phyloP scores from a whole-genome alignment of 306 rosid genomes.

The Quercus bicolor region DNA sequence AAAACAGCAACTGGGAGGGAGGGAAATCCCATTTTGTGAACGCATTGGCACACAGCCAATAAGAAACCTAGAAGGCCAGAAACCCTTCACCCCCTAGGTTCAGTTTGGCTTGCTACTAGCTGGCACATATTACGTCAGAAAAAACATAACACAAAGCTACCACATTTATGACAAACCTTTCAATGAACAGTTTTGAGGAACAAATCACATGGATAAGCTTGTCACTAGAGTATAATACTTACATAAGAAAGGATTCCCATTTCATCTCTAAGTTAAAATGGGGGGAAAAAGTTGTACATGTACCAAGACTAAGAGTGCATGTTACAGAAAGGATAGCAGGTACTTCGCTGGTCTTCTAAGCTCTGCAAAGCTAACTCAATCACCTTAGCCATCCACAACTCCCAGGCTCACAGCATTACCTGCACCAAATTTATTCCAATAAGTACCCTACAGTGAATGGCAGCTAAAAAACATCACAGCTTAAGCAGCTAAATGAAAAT shows the following conservation, averaged over 20 bases:
- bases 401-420: conserved; percentile 1
- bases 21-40: background rate
- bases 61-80: background rate
- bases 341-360: background rate
- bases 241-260: background rate
- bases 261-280: background rate
- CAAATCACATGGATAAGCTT: background rate
- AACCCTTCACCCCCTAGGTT: no score
- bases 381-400: background rate
- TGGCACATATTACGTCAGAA: no score
- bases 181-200: background rate
- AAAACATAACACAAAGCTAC: background rate
- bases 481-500: conserved; percentile 1
- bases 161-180: background rate
- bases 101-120: no score
- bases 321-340: background rate
- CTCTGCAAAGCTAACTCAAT: conserved; percentile 10
- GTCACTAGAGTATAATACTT: background rate
- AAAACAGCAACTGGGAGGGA: background rate
- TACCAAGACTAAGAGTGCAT: background rate
- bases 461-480: background rate
- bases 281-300: background rate
- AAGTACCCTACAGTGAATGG: background rate
- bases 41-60: background rate
- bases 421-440: conserved; percentile 10